Evolutionary conservation across 1,139 yeast genomes (phyloP).

Genomic region (Lizanozyma gosingica): DNA sequence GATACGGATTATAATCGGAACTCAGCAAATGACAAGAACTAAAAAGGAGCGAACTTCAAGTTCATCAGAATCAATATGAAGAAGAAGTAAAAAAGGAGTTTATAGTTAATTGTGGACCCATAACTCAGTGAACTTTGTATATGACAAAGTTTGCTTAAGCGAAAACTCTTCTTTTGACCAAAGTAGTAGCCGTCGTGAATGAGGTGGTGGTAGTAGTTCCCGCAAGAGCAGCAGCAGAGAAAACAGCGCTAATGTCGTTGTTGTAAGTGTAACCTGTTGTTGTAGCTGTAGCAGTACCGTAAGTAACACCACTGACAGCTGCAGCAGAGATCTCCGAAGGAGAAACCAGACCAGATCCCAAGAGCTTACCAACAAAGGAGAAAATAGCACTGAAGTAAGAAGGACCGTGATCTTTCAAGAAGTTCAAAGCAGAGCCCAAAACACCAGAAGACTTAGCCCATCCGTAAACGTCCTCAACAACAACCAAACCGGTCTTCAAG

Average conservation of each 20-base stretch:
- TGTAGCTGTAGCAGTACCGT: background rate
- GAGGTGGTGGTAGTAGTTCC: constrained; percentile 8
- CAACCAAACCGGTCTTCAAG: constrained; percentile 25
- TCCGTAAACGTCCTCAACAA: constrained; percentile 25
- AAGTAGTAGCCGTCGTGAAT: constrained; percentile 5
- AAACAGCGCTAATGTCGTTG: background rate
- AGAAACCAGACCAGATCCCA: constrained; percentile 9
- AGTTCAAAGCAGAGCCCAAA: constrained; percentile 22
- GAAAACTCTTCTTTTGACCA: background rate
- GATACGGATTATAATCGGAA: too few species aligned
- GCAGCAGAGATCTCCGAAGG: constrained; percentile 8
- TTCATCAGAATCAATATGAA: too few species aligned
- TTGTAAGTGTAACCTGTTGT: background rate
- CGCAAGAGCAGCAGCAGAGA: constrained; percentile 5
- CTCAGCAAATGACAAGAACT: too few species aligned
- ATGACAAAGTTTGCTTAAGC: background rate
- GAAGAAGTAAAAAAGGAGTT: too few species aligned
- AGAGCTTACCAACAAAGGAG: constrained; percentile 14
- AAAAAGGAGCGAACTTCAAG: too few species aligned
- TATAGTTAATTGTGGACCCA: too few species aligned
- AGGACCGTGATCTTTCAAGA: constrained; percentile 24
- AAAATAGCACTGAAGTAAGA: constrained; percentile 20
- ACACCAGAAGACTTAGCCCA: constrained; percentile 36
- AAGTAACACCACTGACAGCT: constrained; percentile 2
- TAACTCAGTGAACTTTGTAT: too few species aligned